Evolutionary conservation across 2,329 filamentous ascomycete genomes (phyloP).

Genomic region (Penicillium psychrosexuale): DNA sequence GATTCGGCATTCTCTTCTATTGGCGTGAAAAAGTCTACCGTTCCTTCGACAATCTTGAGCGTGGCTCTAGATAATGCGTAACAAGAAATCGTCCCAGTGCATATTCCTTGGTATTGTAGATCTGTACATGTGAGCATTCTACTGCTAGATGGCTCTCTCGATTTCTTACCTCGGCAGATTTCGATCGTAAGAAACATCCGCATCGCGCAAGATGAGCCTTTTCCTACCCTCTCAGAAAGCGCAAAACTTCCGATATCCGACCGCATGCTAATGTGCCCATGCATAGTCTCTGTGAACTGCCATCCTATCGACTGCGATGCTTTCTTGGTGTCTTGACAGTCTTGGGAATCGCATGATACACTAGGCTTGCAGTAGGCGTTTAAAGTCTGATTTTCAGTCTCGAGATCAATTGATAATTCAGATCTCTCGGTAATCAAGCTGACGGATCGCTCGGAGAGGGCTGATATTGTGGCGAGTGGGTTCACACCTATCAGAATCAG

Average conservation of each 20-base stretch:
- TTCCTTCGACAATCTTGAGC: neutral
- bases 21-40: neutral
- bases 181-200: neutral
- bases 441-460: constrained; percentile 63
- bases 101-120: neutral
- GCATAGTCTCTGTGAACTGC: constrained; percentile 17
- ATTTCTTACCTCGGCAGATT: neutral
- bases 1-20: neutral
- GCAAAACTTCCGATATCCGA: neutral
- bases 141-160: neutral
- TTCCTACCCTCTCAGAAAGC: neutral
- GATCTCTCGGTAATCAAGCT: constrained; percentile 48
- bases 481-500: constrained; percentile 47
- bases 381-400: constrained; percentile 13
- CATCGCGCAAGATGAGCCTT: neutral
- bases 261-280: constrained; percentile 8
- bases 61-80: neutral
- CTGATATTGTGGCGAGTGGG: constrained; percentile 66
- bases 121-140: neutral
- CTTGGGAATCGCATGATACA: neutral
- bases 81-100: neutral
- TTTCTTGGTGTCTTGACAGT: neutral
- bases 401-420: constrained; percentile 45
- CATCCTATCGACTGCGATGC: constrained; percentile 9
- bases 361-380: constrained; percentile 5